Evolutionary conservation across 768 basidiomycete genomes (phyloP), one percentile per base, ranked within the genome.

Genomic region (Boletus huronensis): DNA sequence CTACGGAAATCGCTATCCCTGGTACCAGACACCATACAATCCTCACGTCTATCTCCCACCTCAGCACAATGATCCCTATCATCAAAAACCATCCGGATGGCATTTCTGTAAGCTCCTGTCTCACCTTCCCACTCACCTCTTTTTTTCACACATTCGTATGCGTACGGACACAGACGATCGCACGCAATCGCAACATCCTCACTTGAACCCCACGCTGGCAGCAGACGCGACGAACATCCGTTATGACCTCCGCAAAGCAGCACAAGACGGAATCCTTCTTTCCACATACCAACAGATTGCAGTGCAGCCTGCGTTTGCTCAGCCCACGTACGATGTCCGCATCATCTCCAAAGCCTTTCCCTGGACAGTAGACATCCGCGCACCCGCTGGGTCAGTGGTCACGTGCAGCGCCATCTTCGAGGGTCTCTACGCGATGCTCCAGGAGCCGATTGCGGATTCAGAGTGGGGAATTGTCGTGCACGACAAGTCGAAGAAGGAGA

Each of bases 321-420:
- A 77, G 26, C 57, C 67, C 3, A 59, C 66, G 8, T 1, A 55
- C 1, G 60, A 69, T 4, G 58, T 86, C 54, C 80, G 81, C 11
- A 73, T 88, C 43, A 72, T 87, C 55, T 85, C 78, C 16, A 81
- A 79, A 50, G 67, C 76, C 3, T 87, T 87, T 66, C 87, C 86
- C 0, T 88, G 87, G 86, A 62, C 76, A 5, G 77, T 86, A 59
- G 80, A 85, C 19, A 79, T 88, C 55, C 71, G 72, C 21, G 71
- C 70, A 17, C 65, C 67, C 0, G 32, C 58, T 0, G 65, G 68
- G 5, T 60, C 70, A 3, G 31, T 61, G 19, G 54, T 77, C 43
- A 82, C 82, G 2, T 83, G 81, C 55, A 73, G 76, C 45, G 73
- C 74, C 19, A 70, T 88, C 5, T 85, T 85, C 74, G 78, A 81